A percentile compares a stretch with the other conserved stretches of the same genome.
These are phyloP conservation scores for Metahyphopichia silvanorum DNA, from an alignment of 805 yeast genomes.

Conservation along the genomic window DNA sequence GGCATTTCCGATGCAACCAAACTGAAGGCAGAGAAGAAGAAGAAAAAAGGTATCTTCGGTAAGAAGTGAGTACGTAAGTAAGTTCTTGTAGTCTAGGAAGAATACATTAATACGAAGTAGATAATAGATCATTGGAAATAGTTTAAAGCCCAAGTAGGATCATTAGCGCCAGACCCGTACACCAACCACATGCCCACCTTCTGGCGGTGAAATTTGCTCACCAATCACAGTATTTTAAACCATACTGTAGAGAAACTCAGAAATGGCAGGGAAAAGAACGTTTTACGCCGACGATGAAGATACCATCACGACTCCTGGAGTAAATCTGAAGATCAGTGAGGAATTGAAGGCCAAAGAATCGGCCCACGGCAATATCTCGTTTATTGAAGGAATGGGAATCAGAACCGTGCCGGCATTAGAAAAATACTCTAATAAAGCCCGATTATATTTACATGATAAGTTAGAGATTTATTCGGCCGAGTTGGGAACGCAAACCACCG, in stretches of 20 bases:
- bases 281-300: slow-evolving; percentile 55
- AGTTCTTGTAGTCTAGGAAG: too few relatives aligned
- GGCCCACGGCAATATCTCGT: slow-evolving; percentile 34
- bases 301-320: slow-evolving; percentile 47
- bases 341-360: slow-evolving; percentile 39
- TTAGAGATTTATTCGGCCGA: slow-evolving; percentile 40
- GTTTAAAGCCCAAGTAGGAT: too few relatives aligned
- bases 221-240: too few relatives aligned
- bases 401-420: slow-evolving; percentile 49
- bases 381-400: slow-evolving; percentile 54
- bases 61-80: too few relatives aligned
- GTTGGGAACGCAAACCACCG: slow-evolving; percentile 43
- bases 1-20: slow-evolving; percentile 16
- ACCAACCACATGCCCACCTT: too few relatives aligned
- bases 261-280: slow-evolving; percentile 28
- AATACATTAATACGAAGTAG: too few relatives aligned
- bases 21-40: slow-evolving; percentile 17
- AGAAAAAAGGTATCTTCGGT: slow-evolving; percentile 27
- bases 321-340: slow-evolving; percentile 32
- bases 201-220: too few relatives aligned
- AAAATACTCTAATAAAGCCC: slow-evolving; percentile 33
- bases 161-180: neutral
- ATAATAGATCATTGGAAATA: too few relatives aligned
- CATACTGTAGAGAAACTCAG: neutral
- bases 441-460: slow-evolving; percentile 38